Evolutionary conservation across 2,329 filamentous ascomycete genomes (phyloP).

Genomic region (Colletotrichum sp.): DNA sequence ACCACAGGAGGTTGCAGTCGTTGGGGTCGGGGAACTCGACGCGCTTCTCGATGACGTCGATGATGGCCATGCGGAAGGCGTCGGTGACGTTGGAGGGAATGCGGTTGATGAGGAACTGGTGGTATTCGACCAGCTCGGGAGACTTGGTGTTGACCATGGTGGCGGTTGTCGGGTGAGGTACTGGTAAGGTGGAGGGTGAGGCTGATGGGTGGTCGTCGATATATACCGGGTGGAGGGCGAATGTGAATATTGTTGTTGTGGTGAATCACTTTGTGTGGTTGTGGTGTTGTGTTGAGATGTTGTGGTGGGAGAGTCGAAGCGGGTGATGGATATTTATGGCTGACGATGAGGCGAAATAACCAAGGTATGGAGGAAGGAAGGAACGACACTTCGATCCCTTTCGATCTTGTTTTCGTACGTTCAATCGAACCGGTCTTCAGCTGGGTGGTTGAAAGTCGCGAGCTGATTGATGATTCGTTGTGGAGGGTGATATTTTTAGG

Average conservation of each 20-base stretch:
- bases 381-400: background rate
- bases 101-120: background rate
- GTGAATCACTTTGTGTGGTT: background rate
- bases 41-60: background rate
- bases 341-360: background rate
- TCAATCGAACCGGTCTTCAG: background rate
- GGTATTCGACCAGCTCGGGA: background rate
- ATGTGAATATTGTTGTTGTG: background rate
- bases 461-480: background rate
- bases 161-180: background rate
- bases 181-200: background rate
- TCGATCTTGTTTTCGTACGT: background rate
- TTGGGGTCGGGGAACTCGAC: background rate
- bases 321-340: background rate
- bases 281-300: background rate
- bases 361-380: background rate
- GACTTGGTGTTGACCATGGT: background rate
- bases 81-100: background rate
- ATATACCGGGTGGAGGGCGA: background rate
- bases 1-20: background rate
- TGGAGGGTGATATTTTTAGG: background rate
- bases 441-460: background rate
- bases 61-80: background rate
- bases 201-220: background rate
- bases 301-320: background rate